Conservation (phyloP, 106 monocot species). For the Agapanthus africanus region DNA sequence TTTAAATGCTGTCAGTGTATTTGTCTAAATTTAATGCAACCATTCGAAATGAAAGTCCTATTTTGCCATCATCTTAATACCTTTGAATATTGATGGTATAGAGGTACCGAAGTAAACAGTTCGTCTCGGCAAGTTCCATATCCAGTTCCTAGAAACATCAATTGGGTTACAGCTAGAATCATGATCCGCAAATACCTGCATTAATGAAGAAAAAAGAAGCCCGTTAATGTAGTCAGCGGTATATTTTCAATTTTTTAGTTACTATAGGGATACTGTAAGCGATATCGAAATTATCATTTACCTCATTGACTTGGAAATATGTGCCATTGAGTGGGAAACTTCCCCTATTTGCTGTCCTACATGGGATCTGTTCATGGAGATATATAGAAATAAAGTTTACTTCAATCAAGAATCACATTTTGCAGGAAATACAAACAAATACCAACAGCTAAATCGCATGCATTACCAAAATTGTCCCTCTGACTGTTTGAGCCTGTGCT, state of each 20-base stretch:
- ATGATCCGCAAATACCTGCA: slow-evolving; percentile 67
- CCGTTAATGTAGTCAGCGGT: neutral
- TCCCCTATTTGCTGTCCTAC: slow-evolving; percentile 29
- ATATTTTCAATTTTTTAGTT: neutral
- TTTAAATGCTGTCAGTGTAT: slow-evolving; percentile 3
- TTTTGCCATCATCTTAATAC: slow-evolving; percentile 13
- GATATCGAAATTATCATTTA: neutral
- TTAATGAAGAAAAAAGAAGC: neutral
- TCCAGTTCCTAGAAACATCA: slow-evolving; percentile 35
- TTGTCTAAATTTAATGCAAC: neutral
- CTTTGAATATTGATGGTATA: slow-evolving; percentile 46
- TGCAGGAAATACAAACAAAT: neutral
- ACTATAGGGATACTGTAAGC: neutral
- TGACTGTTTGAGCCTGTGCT: slow-evolving; percentile 44
- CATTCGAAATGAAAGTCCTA: neutral
- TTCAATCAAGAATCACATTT: neutral
- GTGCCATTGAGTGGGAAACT: slow-evolving; percentile 31
- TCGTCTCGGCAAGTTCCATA: slow-evolving; percentile 50
- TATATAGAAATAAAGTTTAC: neutral
- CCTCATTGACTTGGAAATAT: slow-evolving; percentile 33
- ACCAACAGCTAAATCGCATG: neutral
- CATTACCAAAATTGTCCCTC: slow-evolving; percentile 58
- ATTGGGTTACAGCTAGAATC: slow-evolving; percentile 37
- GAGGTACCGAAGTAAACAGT: slow-evolving; percentile 40
- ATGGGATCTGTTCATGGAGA: slow-evolving; percentile 23